These are phyloP conservation scores for Linnemannia schmuckeri DNA, from an alignment of 192 early-diverging fungal genomes.

Conservation along the genomic window DNA sequence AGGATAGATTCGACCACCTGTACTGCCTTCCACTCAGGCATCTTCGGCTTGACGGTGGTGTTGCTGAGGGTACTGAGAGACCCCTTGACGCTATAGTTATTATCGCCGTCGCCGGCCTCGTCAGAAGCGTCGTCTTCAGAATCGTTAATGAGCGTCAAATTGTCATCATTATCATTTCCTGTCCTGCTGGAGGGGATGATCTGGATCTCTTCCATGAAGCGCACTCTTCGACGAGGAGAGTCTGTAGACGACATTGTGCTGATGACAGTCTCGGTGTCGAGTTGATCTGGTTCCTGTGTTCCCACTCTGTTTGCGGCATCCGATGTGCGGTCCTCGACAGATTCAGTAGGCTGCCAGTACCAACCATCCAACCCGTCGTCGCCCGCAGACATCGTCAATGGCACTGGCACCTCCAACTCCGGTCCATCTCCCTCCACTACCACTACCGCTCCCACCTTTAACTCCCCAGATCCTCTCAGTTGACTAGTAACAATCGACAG, in stretches of 20 bases:
- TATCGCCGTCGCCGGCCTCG: neutral
- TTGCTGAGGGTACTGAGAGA: neutral
- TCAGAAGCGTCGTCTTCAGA: neutral
- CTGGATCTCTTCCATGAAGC: neutral
- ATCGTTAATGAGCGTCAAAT: neutral
- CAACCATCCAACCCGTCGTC: neutral
- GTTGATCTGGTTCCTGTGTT: too few relatives aligned
- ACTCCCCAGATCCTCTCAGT: neutral
- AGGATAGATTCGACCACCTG: neutral
- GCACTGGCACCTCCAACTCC: neutral
- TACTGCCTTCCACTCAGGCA: neutral
- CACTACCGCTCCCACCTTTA: neutral
- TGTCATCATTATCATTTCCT: neutral
- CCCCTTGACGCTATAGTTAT: neutral
- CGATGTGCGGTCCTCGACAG: neutral
- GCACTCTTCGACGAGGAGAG: neutral
- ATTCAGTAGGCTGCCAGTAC: slow-evolving; percentile 1
- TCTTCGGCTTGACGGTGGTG: neutral
- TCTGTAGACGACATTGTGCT: neutral
- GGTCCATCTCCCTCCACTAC: neutral
- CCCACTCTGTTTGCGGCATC: neutral
- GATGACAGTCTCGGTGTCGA: neutral
- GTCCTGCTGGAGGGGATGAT: neutral
- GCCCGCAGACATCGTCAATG: neutral
- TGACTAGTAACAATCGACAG: neutral